A percentile compares a stretch with the other conserved stretches of the same genome.
phyloP scores from a whole-genome alignment of 306 rosid genomes.

The Quercus wislizeni region DNA sequence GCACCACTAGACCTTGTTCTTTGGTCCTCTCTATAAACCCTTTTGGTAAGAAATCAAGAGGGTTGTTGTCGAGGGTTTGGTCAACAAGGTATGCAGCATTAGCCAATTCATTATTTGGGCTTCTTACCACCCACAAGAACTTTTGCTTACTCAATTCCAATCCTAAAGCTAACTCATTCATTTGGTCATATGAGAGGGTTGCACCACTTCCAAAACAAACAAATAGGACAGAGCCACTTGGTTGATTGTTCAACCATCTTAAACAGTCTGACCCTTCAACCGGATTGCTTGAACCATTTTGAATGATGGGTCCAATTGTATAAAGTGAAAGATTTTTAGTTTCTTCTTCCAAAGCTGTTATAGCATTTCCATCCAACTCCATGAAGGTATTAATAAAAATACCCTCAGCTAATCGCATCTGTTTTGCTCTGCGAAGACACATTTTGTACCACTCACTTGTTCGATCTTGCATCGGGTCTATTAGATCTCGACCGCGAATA shows the following conservation, averaged over 20 bases:
- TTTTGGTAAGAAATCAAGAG: constrained; percentile 7
- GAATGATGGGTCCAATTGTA: constrained; percentile 43
- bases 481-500: constrained; percentile 24
- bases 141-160: constrained; percentile 15
- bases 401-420: constrained; percentile 27
- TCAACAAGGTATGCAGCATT: constrained; percentile 13
- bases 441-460: constrained; percentile 4
- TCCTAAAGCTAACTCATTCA: constrained; percentile 32
- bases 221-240: constrained; percentile 15
- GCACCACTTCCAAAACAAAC: constrained; percentile 38
- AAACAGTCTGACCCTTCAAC: constrained; percentile 6
- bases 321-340: constrained; percentile 15
- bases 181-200: constrained; percentile 25
- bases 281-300: constrained; percentile 2
- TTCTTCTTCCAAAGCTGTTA: constrained; percentile 11
- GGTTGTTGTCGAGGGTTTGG: neutral
- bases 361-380: constrained; percentile 23
- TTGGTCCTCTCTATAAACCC: constrained; percentile 27
- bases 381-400: constrained; percentile 29
- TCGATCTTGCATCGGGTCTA: constrained; percentile 29
- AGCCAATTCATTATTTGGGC: neutral
- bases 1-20: constrained; percentile 21
- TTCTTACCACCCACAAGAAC: constrained; percentile 33
- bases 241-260: constrained; percentile 30
- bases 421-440: constrained; percentile 21